Evolutionary conservation across 345 rosid genomes (phyloP).

Genomic region (Pugionium dolabratum): DNA sequence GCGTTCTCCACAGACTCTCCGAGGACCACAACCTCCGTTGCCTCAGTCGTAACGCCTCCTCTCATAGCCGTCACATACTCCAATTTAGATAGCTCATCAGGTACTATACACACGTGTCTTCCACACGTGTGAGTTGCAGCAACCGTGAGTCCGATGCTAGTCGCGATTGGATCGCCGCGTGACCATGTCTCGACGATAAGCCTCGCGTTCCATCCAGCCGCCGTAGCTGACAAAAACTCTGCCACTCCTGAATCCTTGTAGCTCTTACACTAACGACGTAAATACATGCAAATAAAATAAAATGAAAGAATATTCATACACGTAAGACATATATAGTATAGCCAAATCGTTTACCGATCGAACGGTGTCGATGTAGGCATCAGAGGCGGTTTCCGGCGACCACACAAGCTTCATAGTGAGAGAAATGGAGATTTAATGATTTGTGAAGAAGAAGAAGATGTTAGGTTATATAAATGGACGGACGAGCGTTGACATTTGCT

Average conservation of each 20-base stretch:
- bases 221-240: conserved; percentile 80
- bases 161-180: conserved; percentile 57
- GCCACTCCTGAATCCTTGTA: conserved; percentile 62
- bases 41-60: conserved; percentile 31
- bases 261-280: conserved; percentile 43
- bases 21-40: conserved; percentile 35
- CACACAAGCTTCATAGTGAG: conserved; percentile 70
- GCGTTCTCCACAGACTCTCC: conserved; percentile 58
- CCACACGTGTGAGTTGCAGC: conserved; percentile 72
- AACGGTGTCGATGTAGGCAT: conserved; percentile 75
- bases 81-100: conserved; percentile 61
- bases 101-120: conserved; percentile 78
- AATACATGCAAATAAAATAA: too few relatives aligned
- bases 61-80: conserved; percentile 54
- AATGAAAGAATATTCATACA: neutral
- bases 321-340: too few relatives aligned
- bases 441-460: conserved; percentile 22
- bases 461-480: conserved; percentile 36
- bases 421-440: conserved; percentile 20
- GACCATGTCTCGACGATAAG: conserved; percentile 83
- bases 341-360: conserved; percentile 44
- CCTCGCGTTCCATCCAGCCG: conserved; percentile 87
- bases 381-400: conserved; percentile 77
- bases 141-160: conserved; percentile 72
- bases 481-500: conserved; percentile 43